A percentile compares a stretch with the other conserved stretches of the same genome.
Conservation (phyloP, 176 grass and related monocot species). For the Phoenix dactylifera region DNA sequence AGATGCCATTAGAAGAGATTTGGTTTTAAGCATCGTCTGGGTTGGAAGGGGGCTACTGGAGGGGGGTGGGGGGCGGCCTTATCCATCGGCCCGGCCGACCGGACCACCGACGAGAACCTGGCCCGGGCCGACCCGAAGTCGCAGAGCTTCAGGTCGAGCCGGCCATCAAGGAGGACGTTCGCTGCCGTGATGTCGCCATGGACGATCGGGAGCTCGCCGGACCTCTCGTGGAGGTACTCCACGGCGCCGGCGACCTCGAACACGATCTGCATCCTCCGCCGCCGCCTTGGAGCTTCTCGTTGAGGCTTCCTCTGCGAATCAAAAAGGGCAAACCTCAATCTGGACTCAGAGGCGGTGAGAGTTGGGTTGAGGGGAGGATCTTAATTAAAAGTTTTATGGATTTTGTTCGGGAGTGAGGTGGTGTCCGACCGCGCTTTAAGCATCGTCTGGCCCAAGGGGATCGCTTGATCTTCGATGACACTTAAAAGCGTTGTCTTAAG, state of each 20-base stretch:
- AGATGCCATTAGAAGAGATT: constrained; percentile 40
- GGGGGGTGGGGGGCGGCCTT: no score
- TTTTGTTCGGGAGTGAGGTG: no score
- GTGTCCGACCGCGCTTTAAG: no score
- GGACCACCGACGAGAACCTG: constrained; percentile 60
- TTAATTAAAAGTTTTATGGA: no score
- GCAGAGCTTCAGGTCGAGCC: constrained; percentile 33
- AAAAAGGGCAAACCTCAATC: background rate
- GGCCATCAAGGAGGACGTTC: constrained; percentile 62
- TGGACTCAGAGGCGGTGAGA: background rate
- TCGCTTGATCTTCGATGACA: no score
- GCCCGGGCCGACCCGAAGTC: constrained; percentile 75
- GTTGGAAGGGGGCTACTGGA: no score
- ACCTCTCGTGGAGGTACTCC: constrained; percentile 53
- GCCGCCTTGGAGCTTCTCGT: constrained; percentile 36
- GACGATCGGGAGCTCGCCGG: constrained; percentile 33
- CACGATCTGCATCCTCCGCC: constrained; percentile 40
- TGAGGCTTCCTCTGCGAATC: constrained; percentile 56
- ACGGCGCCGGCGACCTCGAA: constrained; percentile 58
- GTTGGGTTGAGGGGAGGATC: background rate
- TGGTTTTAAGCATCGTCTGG: no score
- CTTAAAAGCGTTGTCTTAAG: no score
- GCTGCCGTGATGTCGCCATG: constrained; percentile 78
- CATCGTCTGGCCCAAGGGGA: no score
- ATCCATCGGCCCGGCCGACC: constrained; percentile 12